Evolutionary conservation across 345 rosid genomes (phyloP), one percentile per base, ranked within the genome.

Genomic region (Citrus trifoliata): DNA sequence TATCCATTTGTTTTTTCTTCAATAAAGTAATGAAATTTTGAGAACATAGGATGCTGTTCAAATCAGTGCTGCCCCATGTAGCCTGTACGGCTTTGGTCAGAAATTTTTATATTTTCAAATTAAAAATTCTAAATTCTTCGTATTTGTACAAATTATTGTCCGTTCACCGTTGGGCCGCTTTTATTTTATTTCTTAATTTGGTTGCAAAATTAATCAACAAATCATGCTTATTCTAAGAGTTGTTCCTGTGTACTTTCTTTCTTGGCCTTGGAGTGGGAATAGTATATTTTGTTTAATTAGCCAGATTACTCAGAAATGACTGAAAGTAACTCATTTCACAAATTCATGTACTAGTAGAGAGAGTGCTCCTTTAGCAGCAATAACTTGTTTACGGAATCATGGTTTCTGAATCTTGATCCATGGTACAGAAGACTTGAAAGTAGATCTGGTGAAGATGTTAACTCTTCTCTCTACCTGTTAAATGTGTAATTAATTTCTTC

Each of bases 41-140:
- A 81, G 75, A 78, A 79, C 91, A 87, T 88, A 81, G 92, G 90
- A 83, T 88, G 82, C 94, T 83, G 89, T 84, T 89, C 86, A 78
- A 62, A 79, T 88, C 87, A 80, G 85, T 80, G 88, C 81, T 80
- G 81, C 78, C 78, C 83, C 80, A 76, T 80, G 77, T 82, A 82
- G 86, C 79, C 84, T 83, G 88, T 78, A 86, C 88, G 83, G 80
- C 64, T 46, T 32, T 35, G 86, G 83, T 82, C 87, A 82, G 87
- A 83, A 62, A 25, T 55, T 32, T 61, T 60, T 71, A 21, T 30
- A 48, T 69, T 35, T 38, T 74, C 46, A 76, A 63, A 55, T 46
- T 14, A 55, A 55, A 24, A 14, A 40, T 32, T 77, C 42, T 58
- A 38, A 24, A 10, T 46, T 14, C 30, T 35, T 1, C 71, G 4